Conservation (phyloP, 2,329 filamentous ascomycete species). For the Cryphonectria nitschkei region DNA sequence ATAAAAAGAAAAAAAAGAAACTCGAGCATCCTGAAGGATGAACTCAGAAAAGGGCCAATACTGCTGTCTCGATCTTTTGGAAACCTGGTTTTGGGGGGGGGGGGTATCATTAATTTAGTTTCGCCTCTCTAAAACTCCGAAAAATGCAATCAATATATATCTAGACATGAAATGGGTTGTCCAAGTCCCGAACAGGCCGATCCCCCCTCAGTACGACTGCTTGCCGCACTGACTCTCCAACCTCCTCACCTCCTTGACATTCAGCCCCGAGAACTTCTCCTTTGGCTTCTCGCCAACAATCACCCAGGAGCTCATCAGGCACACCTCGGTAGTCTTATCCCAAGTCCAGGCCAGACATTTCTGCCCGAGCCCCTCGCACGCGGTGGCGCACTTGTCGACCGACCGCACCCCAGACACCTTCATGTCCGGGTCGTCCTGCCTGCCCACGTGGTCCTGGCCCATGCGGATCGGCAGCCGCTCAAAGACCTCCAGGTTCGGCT, state of each 20-base stretch:
- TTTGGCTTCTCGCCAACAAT: slow-evolving; percentile 46
- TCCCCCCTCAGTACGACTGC: neutral
- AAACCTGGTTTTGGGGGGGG: too few species aligned
- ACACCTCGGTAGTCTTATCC: slow-evolving; percentile 44
- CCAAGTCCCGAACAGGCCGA: neutral
- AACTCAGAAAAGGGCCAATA: too few species aligned
- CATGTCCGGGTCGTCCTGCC: slow-evolving; percentile 47
- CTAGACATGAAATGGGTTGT: neutral
- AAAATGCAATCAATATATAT: slow-evolving; percentile 3
- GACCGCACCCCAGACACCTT: slow-evolving; percentile 40
- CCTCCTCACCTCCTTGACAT: slow-evolving; percentile 33
- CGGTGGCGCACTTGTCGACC: slow-evolving; percentile 47
- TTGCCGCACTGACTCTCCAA: slow-evolving; percentile 29
- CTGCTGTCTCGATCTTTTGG: neutral
- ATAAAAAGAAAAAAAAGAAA: too few species aligned
- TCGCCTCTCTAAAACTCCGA: neutral
- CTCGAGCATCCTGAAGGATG: too few species aligned
- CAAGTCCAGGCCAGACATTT: slow-evolving; percentile 58
- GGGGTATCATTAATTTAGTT: neutral
- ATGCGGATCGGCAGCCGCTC: slow-evolving; percentile 41
- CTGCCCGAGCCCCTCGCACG: slow-evolving; percentile 45
- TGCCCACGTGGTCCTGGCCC: slow-evolving; percentile 56
- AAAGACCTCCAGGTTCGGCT: slow-evolving; percentile 44
- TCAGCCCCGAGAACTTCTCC: slow-evolving; percentile 45
- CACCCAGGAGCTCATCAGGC: slow-evolving; percentile 54